Evolutionary conservation across 1,139 yeast genomes (phyloP).

Genomic region (Kodamaea sp.): DNA sequence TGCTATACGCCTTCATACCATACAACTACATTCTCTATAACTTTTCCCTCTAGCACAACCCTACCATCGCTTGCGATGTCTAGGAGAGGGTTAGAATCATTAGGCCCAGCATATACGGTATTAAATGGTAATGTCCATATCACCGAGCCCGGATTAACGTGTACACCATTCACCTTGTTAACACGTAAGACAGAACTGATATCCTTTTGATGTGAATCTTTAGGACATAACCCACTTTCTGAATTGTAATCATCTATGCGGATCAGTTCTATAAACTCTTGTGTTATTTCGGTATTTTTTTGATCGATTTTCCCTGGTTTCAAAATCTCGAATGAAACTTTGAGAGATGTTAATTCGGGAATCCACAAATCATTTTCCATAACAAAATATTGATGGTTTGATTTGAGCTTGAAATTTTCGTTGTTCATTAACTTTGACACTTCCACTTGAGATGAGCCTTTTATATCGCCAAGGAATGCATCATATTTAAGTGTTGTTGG

Average conservation of each 20-base stretch:
- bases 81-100: conserved; percentile 7
- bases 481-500: conserved; percentile 29
- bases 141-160: conserved; percentile 19
- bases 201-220: conserved; percentile 11
- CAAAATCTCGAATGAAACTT: conserved; percentile 39
- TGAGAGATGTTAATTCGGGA: conserved; percentile 30
- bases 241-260: conserved; percentile 12
- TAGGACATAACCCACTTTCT: conserved; percentile 13
- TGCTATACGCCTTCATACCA: conserved; percentile 16
- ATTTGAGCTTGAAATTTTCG: conserved; percentile 2
- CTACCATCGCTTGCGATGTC: conserved; percentile 25
- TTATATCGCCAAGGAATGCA: conserved; percentile 33
- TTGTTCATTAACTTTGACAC: conserved; percentile 21
- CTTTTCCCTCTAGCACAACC: conserved; percentile 31
- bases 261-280: conserved; percentile 20
- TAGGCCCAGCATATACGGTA: not conserved
- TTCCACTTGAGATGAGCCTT: conserved; percentile 20
- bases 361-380: conserved; percentile 31
- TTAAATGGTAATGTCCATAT: conserved; percentile 33
- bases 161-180: conserved; percentile 34
- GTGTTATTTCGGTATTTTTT: conserved; percentile 21
- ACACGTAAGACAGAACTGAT: conserved; percentile 23
- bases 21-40: conserved; percentile 34
- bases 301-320: conserved; percentile 31
- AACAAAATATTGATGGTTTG: conserved; percentile 9